A percentile compares a stretch with the other conserved stretches of the same genome.
phyloP scores from a whole-genome alignment of 306 rosid species.

The Carpinus viminea region DNA sequence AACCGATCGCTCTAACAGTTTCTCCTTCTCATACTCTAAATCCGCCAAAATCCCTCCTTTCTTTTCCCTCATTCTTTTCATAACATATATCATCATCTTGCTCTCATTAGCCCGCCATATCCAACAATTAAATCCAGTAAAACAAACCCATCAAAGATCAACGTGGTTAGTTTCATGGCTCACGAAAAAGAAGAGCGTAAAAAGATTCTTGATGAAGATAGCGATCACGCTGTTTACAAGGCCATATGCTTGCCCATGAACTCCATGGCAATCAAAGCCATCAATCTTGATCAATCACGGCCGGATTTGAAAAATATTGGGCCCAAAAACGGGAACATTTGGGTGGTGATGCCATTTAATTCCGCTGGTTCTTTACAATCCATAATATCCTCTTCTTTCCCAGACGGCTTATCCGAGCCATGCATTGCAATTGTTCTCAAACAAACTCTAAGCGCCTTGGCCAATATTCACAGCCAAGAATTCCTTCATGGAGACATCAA shows the following conservation, averaged over 20 bases:
- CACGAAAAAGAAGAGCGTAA: conserved; percentile 15
- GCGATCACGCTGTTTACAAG: conserved; percentile 54
- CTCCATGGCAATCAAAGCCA: conserved; percentile 52
- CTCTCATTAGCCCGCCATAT: neutral
- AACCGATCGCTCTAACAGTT: neutral
- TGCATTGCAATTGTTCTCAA: conserved; percentile 53
- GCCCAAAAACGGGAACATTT: conserved; percentile 13
- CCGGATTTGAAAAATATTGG: conserved; percentile 34
- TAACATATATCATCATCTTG: neutral
- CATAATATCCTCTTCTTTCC: conserved; percentile 51
- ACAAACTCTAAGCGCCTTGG: conserved; percentile 48
- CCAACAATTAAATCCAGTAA: neutral
- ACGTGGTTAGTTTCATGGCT: neutral
- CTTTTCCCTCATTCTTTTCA: neutral
- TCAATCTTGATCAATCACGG: neutral
- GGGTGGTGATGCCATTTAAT: conserved; percentile 83
- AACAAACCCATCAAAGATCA: conserved; percentile 13
- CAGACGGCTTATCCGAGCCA: conserved; percentile 46
- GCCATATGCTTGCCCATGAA: conserved; percentile 56
- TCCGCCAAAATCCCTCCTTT: conserved; percentile 31
- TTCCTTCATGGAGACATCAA: conserved; percentile 68
- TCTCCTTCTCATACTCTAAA: conserved; percentile 22
- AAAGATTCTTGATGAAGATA: conserved; percentile 41
- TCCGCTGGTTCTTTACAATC: conserved; percentile 63
- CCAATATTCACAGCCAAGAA: conserved; percentile 69